phyloP scores from a whole-genome alignment of 2,329 filamentous ascomycete species.

The Aspergillus tanneri region DNA sequence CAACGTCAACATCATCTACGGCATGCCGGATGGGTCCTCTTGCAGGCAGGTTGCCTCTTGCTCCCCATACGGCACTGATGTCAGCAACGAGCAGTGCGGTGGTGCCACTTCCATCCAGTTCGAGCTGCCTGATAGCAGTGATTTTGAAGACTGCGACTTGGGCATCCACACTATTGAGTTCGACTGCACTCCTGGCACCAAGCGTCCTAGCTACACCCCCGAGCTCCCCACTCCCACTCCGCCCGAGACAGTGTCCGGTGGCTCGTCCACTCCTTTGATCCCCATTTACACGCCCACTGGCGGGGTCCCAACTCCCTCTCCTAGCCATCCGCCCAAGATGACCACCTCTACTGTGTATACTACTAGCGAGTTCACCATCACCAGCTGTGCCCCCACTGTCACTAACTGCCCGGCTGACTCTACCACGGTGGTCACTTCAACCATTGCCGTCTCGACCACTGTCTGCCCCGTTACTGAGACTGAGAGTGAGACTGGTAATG shows the following conservation, averaged over 20 bases:
- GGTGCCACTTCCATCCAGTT: conserved; percentile 81
- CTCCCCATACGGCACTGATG: conserved; percentile 63
- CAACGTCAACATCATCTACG: conserved; percentile 81
- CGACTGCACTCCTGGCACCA: conserved; percentile 28
- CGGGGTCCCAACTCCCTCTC: conserved; percentile 13
- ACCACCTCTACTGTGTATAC: conserved; percentile 42
- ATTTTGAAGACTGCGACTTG: conserved; percentile 65
- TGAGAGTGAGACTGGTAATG: conserved; percentile 1
- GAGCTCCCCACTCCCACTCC: conserved; percentile 7
- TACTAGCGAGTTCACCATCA: conserved; percentile 40
- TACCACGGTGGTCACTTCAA: conserved; percentile 53
- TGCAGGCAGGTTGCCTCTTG: conserved; percentile 78
- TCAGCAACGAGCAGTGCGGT: conserved; percentile 88
- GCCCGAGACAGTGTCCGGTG: conserved; percentile 17
- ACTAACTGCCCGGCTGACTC: conserved; percentile 54
- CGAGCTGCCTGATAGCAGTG: conserved; percentile 56
- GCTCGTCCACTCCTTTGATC: conserved; percentile 18
- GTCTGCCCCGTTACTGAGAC: conserved; percentile 52
- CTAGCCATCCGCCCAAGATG: conserved; percentile 23
- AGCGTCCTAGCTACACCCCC: conserved; percentile 11
- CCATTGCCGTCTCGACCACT: conserved; percentile 59
- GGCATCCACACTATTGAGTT: conserved; percentile 46
- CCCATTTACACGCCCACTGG: conserved; percentile 17
- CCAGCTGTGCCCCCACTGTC: conserved; percentile 41
- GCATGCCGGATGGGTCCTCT: conserved; percentile 74